phyloP scores from a whole-genome alignment of 306 rosid species.

The Begonia fuchsioides region DNA sequence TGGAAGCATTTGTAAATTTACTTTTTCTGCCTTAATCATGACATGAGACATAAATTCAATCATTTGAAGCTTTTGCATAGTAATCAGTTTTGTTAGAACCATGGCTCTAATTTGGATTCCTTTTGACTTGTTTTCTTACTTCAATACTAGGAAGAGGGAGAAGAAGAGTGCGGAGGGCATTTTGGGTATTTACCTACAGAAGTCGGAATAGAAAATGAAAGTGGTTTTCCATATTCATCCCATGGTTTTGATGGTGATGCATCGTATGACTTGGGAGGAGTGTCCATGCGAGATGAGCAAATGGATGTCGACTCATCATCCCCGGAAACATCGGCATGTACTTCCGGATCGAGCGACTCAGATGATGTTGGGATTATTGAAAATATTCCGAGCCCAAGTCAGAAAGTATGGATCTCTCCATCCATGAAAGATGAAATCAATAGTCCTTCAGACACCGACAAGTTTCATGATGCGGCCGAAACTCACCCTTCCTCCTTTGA shows the following conservation, averaged over 20 bases:
- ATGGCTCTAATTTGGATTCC: too few species aligned
- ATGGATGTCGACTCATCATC: slow-evolving; percentile 18
- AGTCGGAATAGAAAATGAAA: slow-evolving; percentile 37
- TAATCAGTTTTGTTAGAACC: too few species aligned
- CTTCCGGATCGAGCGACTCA: slow-evolving; percentile 18
- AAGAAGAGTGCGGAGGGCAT: slow-evolving; percentile 43
- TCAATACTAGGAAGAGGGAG: slow-evolving; percentile 41
- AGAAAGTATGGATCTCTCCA: slow-evolving; percentile 15
- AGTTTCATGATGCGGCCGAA: too few species aligned
- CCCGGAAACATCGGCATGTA: slow-evolving; percentile 11
- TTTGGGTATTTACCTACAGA: slow-evolving; percentile 31
- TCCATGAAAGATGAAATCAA: too few species aligned
- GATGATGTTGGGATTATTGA: slow-evolving; percentile 34
- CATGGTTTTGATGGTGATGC: slow-evolving; percentile 24
- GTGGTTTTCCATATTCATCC: slow-evolving; percentile 30
- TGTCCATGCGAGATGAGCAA: slow-evolving; percentile 5
- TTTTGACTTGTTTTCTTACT: not conserved
- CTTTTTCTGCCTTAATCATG: too few species aligned
- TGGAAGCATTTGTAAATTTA: too few species aligned
- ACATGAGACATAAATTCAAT: too few species aligned
- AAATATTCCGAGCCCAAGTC: slow-evolving; percentile 9
- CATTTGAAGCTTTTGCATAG: too few species aligned
- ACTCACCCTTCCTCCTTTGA: too few species aligned
- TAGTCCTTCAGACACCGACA: too few species aligned
- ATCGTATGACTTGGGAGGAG: slow-evolving; percentile 21